These are phyloP conservation scores for Tolypocladium endophyticum DNA, from an alignment of 2,329 filamentous ascomycete genomes.

Conservation along the genomic window DNA sequence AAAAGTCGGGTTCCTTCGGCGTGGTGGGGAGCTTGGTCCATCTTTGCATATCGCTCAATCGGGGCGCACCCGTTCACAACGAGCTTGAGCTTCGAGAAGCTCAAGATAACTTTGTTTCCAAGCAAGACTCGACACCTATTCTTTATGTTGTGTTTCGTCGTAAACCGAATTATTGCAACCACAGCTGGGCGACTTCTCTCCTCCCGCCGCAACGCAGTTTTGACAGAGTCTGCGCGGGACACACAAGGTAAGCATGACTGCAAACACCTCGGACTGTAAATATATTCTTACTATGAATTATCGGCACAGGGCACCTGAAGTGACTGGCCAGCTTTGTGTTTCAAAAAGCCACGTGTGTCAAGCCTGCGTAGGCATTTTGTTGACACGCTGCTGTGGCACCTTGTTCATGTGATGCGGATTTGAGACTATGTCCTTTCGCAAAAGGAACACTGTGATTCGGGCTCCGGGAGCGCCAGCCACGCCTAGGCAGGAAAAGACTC, in stretches of 20 bases:
- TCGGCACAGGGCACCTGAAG: background rate
- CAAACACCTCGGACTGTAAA: background rate
- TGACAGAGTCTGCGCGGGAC: background rate
- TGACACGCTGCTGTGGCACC: background rate
- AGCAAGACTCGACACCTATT: background rate
- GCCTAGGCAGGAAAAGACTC: constrained; percentile 22
- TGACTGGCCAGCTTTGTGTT: background rate
- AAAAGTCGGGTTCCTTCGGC: background rate
- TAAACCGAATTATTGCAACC: background rate
- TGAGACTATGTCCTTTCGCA: constrained; percentile 44
- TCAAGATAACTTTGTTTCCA: background rate
- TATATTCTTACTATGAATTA: background rate
- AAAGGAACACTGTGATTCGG: constrained; percentile 42
- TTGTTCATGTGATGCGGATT: background rate
- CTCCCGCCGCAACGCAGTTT: background rate
- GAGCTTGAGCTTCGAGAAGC: background rate
- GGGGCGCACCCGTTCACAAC: constrained; percentile 11
- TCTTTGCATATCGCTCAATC: constrained; percentile 10
- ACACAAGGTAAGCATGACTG: background rate
- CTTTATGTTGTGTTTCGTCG: background rate
- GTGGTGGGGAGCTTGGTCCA: background rate
- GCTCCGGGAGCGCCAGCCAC: constrained; percentile 12
- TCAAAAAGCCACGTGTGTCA: background rate
- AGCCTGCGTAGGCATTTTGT: too few species aligned
- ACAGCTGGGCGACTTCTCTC: background rate